Evolutionary conservation across 2,329 filamentous ascomycete species (phyloP).

Genomic region (Corinectria fuckeliana): DNA sequence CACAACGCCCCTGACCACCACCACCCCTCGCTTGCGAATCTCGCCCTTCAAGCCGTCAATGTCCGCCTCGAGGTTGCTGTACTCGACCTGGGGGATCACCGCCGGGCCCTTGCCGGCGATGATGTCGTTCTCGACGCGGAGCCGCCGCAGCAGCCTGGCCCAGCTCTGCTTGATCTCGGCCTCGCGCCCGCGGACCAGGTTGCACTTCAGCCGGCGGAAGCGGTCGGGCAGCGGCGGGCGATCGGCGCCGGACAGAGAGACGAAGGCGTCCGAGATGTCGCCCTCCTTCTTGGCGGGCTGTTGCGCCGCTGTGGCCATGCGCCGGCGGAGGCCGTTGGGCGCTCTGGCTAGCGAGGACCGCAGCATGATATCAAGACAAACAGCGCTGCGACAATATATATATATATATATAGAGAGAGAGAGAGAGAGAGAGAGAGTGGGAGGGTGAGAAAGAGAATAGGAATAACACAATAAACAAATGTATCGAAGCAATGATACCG

Average conservation of each 20-base stretch:
- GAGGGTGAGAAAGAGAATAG: not conserved
- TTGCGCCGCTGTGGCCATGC: slow-evolving; percentile 22
- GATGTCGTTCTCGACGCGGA: slow-evolving; percentile 55
- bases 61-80: slow-evolving; percentile 50
- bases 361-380: slow-evolving; percentile 26
- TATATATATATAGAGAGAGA: too few relatives aligned
- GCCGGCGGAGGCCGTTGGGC: slow-evolving; percentile 21
- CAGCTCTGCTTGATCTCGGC: slow-evolving; percentile 55
- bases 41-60: slow-evolving; percentile 50
- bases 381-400: not conserved
- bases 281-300: slow-evolving; percentile 58
- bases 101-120: slow-evolving; percentile 53
- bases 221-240: slow-evolving; percentile 58
- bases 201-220: slow-evolving; percentile 63
- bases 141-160: slow-evolving; percentile 52
- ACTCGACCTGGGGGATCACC: slow-evolving; percentile 62
- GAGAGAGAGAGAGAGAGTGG: too few relatives aligned
- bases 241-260: slow-evolving; percentile 59
- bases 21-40: slow-evolving; percentile 66
- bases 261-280: slow-evolving; percentile 68
- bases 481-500: not conserved
- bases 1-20: slow-evolving; percentile 71
- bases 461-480: not conserved
- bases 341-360: slow-evolving; percentile 27
- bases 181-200: slow-evolving; percentile 58